Conservation (phyloP, 257 asterid genomes). For the Solanum infundibuliforme region DNA sequence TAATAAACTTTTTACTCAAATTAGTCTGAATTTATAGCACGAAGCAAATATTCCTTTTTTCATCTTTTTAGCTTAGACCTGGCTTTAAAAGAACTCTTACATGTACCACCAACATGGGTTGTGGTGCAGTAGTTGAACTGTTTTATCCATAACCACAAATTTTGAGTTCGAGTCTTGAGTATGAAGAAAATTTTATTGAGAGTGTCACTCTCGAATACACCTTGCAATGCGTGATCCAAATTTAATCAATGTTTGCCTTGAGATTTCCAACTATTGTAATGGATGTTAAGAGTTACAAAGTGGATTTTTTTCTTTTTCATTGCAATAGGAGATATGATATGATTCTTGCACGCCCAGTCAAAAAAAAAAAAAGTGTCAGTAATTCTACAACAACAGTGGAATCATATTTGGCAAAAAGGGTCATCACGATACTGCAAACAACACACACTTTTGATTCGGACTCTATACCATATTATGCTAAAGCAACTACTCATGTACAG, state of each 20-base stretch:
- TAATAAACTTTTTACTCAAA: background rate
- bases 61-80: background rate
- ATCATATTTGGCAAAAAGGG: background rate
- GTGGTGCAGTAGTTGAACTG: no score
- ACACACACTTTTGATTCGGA: background rate
- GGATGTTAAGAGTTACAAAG: background rate
- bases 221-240: background rate
- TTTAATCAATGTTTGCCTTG: background rate
- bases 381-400: background rate
- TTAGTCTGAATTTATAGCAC: background rate
- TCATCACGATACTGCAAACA: background rate
- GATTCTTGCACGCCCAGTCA: background rate
- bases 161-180: background rate
- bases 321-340: background rate
- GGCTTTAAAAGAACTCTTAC: background rate
- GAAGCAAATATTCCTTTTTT: background rate
- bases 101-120: no score
- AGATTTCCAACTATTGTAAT: background rate
- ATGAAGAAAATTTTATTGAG: background rate
- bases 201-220: rapidly evolving
- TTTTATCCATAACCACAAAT: no score
- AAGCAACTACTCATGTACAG: background rate
- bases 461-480: background rate
- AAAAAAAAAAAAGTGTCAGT: background rate
- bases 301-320: background rate